Evolutionary conservation across 192 early-diverging fungal genomes (phyloP), one percentile per base, ranked within the genome.

Genomic region (Backusella australiensis): DNA sequence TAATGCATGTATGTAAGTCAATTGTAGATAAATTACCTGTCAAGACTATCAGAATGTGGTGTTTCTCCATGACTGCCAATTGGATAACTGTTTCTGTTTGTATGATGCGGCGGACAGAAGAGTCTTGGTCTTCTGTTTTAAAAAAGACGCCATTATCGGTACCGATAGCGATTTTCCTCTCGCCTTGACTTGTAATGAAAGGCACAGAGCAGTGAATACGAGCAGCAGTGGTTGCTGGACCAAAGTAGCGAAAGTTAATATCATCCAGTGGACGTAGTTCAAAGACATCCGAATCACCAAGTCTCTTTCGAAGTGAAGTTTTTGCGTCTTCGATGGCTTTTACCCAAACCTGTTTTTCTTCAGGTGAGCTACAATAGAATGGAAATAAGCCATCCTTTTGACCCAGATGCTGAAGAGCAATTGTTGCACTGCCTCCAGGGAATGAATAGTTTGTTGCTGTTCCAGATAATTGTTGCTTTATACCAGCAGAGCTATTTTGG

Each of bases 141-240:
- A 78, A 72, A 74, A 90, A 97, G 21, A 98, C 84, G 19, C 97
- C 97, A 15, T 85, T 82, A 69, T 98, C 96, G 0, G 96, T 94
- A 68, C 94, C 97, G 36, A 98, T 82, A 23, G 95, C 87, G 49
- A 98, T 86, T 42, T 89, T 79, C 7, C 85, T 84, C 69, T 88
- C 87, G 38, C 86, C 84, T 34, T 68, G 65, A 19, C 32, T 23
- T 2, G 72, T 49, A 6, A 71, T 82, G 53, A 84, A 86, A 2
- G 85, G 84, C 29, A 84, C 74, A 0, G 86, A 89, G 44, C 89
- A 89, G 69, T 87, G 91, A 63, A 92, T 82, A 38, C 84, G 86
- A 72, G 85, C 86, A 38, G 76, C 73, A 26, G 81, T 76, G 5
- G 21, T 71, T 7, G 72, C 34, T 26, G 56, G 56, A 5, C 56